Evolutionary conservation across 257 asterid genomes (phyloP).

Genomic region (Thymus mandschuricus): DNA sequence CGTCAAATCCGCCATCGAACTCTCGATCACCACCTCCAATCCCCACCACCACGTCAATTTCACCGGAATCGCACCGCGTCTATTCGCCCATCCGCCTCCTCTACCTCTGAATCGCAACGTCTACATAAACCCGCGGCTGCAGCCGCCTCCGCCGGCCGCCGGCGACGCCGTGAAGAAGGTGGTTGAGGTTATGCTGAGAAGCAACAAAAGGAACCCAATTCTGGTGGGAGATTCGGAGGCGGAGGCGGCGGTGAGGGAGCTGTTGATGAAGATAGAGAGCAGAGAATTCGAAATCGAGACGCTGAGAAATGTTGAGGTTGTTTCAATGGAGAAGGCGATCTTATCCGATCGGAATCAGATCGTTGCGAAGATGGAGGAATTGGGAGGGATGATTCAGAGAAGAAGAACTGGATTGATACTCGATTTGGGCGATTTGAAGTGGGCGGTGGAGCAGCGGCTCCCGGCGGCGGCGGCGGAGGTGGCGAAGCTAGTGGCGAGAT

Average conservation of each 20-base stretch:
- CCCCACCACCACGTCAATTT: conserved; percentile 34
- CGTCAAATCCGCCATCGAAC: conserved; percentile 81
- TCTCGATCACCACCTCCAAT: conserved; percentile 40
- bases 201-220: conserved; percentile 67
- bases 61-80: conserved; percentile 36
- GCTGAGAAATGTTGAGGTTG: conserved; percentile 48
- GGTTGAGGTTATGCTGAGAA: conserved; percentile 56
- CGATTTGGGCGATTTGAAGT: conserved; percentile 82
- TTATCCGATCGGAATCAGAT: conserved; percentile 40
- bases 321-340: conserved; percentile 53
- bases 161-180: conserved; percentile 57
- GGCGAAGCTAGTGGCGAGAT: conserved; percentile 49
- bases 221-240: conserved; percentile 75
- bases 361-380: conserved; percentile 49
- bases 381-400: conserved; percentile 52
- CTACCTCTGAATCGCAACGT: neutral
- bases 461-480: conserved; percentile 52
- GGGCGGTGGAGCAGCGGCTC: conserved; percentile 72
- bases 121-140: conserved; percentile 34
- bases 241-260: conserved; percentile 54
- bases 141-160: neutral
- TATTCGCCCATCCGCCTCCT: conserved; percentile 30
- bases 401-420: conserved; percentile 57
- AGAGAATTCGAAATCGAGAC: conserved; percentile 46
- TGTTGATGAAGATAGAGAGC: conserved; percentile 50